Conservation (phyloP, 2,329 filamentous ascomycete genomes). For the Hypoxylon sp. region DNA sequence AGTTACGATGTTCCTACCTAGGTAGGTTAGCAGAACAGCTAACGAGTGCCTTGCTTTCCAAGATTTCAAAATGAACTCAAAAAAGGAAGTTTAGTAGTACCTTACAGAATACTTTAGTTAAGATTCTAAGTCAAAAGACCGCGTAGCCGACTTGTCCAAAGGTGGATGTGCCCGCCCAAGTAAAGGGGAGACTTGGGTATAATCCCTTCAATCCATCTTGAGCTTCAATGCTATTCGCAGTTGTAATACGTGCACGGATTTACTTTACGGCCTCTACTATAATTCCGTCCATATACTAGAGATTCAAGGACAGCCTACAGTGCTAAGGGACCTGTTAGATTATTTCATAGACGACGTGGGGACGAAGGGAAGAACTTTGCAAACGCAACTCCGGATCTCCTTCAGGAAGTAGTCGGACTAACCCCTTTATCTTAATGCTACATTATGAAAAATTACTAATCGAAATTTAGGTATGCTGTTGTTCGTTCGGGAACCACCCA, state of each 20-base stretch:
- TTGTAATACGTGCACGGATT: background rate
- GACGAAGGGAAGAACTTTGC: background rate
- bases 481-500: background rate
- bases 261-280: background rate
- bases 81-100: background rate
- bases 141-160: background rate
- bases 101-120: background rate
- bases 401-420: conserved; percentile 7
- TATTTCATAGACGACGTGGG: background rate
- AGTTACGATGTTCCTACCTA: background rate
- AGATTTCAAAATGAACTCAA: background rate
- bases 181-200: too few relatives aligned
- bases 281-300: background rate
- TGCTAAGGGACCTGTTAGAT: background rate
- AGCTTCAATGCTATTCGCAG: background rate
- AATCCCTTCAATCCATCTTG: background rate
- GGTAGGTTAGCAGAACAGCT: background rate
- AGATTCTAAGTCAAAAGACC: background rate
- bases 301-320: background rate
- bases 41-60: background rate
- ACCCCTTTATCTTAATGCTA: background rate
- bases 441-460: too few relatives aligned
- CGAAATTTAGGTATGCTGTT: background rate
- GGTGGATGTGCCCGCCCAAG: too few relatives aligned
- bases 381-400: conserved; percentile 15